phyloP scores from a whole-genome alignment of 192 early-diverging fungal genomes.

The Rhizoclosmatium sp. region DNA sequence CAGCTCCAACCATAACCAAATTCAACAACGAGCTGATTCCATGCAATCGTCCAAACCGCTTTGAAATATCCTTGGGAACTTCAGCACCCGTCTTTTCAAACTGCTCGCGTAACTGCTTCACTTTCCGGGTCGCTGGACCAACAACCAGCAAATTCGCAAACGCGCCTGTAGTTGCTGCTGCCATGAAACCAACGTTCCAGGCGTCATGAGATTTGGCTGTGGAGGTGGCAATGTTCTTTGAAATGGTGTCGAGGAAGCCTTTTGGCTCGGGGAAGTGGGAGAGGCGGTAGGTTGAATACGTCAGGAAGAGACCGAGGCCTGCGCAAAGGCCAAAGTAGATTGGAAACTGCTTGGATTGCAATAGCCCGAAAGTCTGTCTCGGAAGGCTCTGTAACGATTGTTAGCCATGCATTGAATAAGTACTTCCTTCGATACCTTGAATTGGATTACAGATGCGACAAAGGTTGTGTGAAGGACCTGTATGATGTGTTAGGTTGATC shows the following conservation, averaged over 20 bases:
- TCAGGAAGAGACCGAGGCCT: constrained; percentile 3
- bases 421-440: not conserved
- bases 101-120: not conserved
- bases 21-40: constrained; percentile 19
- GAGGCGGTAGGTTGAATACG: constrained; percentile 28
- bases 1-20: constrained; percentile 21
- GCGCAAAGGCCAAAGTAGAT: constrained; percentile 23
- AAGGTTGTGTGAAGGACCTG: constrained; percentile 39
- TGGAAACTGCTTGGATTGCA: constrained; percentile 36
- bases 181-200: not conserved
- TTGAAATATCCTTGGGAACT: not conserved
- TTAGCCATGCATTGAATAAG: too few relatives aligned
- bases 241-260: not conserved
- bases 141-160: constrained; percentile 9
- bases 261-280: not conserved
- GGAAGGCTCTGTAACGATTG: not conserved
- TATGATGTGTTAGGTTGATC: not conserved
- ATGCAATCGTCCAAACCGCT: constrained; percentile 15
- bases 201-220: not conserved
- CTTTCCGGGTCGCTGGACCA: constrained; percentile 4
- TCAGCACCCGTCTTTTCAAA: constrained; percentile 26
- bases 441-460: constrained; percentile 31
- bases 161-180: not conserved
- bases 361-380: constrained; percentile 14
- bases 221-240: not conserved